Conservation (phyloP, 306 rosid genomes). For the Astragalus glycyphyllos region DNA sequence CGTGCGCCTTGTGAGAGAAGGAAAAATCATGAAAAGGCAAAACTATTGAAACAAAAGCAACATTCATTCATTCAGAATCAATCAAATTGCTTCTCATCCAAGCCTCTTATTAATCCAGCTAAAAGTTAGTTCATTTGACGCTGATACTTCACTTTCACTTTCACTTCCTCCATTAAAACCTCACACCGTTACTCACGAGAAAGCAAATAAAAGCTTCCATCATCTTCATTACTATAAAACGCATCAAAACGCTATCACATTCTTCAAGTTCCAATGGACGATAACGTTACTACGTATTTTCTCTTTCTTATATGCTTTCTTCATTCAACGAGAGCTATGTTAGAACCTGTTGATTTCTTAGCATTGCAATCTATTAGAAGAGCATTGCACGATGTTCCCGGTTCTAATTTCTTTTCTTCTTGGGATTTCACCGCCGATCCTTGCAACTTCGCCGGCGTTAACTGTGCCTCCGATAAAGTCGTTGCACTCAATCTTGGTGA, state of each 20-base stretch:
- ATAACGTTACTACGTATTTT: constrained; percentile 32
- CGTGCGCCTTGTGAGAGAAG: constrained; percentile 66
- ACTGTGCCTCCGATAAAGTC: constrained; percentile 67
- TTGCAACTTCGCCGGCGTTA: constrained; percentile 84
- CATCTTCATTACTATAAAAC: constrained; percentile 22
- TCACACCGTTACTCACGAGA: constrained; percentile 42
- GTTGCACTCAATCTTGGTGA: constrained; percentile 90
- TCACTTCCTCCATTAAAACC: constrained; percentile 56
- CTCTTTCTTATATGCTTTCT: constrained; percentile 41
- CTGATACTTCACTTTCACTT: constrained; percentile 39
- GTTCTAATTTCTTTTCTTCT: constrained; percentile 73
- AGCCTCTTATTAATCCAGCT: constrained; percentile 48
- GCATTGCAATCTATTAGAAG: constrained; percentile 86
- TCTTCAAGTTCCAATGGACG: constrained; percentile 29
- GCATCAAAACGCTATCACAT: neutral
- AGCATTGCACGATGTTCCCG: constrained; percentile 75
- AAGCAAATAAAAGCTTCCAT: neutral
- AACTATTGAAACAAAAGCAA: constrained; percentile 40
- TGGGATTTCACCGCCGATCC: constrained; percentile 99
- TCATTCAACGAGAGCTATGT: constrained; percentile 53
- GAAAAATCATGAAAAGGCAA: constrained; percentile 50
- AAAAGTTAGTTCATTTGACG: constrained; percentile 18
- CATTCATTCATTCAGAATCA: constrained; percentile 27
- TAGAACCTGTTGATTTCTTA: constrained; percentile 81
- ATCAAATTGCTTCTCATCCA: constrained; percentile 64